Conservation (phyloP, 129 eudicot genomes). For the Scalesia atractyloides region DNA sequence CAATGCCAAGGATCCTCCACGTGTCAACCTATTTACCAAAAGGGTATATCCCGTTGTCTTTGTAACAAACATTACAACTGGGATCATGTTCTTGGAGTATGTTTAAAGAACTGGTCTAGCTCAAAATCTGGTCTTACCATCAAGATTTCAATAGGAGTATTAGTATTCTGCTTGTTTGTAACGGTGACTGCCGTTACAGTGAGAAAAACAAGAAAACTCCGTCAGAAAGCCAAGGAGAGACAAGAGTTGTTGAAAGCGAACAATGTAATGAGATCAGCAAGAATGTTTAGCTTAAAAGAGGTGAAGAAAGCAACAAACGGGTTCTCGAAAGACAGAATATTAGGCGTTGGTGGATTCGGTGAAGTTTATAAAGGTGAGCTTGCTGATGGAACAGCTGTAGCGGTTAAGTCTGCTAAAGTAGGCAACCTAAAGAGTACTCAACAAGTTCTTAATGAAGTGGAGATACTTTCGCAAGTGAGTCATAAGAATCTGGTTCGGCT, state of each 20-base stretch:
- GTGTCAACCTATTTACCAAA: conserved; percentile 40
- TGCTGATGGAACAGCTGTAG: conserved; percentile 47
- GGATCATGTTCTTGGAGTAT: conserved; percentile 47
- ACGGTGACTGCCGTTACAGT: conserved; percentile 33
- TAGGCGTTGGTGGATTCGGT: conserved; percentile 57
- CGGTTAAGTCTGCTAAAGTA: conserved; percentile 52
- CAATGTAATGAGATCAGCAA: conserved; percentile 48
- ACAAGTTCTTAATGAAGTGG: conserved; percentile 58
- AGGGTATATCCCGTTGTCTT: conserved; percentile 47
- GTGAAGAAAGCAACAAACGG: conserved; percentile 50
- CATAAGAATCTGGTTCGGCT: conserved; percentile 52
- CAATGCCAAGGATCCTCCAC: conserved; percentile 55
- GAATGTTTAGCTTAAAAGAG: conserved; percentile 52
- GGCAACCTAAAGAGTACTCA: conserved; percentile 54
- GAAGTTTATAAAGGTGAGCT: conserved; percentile 58
- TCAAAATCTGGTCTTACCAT: conserved; percentile 28
- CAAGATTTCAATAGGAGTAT: conserved; percentile 42
- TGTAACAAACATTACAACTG: conserved; percentile 47
- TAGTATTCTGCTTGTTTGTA: conserved; percentile 33
- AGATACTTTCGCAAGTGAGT: conserved; percentile 56
- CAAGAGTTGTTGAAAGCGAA: conserved; percentile 51
- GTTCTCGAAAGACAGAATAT: conserved; percentile 42
- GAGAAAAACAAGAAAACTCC: conserved; percentile 31
- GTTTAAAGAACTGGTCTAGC: conserved; percentile 32
- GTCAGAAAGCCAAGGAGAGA: conserved; percentile 42